A percentile compares a stretch with the other conserved stretches of the same genome.
Evolutionary conservation across 768 basidiomycete genomes (phyloP).

Genomic region (Russula sp.): DNA sequence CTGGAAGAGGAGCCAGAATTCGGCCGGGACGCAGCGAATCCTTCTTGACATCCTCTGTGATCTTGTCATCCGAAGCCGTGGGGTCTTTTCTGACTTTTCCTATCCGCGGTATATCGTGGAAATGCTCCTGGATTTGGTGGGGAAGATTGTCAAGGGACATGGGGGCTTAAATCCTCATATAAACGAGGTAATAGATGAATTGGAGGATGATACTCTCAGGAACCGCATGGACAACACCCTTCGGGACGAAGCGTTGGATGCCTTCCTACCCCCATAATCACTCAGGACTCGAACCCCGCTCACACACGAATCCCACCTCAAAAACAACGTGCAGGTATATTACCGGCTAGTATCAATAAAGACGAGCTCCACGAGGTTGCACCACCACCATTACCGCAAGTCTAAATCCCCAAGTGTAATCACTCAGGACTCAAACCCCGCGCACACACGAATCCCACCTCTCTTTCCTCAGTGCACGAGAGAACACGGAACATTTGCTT

Average conservation of each 20-base stretch:
- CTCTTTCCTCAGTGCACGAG: no score
- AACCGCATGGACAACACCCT: neutral
- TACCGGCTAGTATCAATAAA: no score
- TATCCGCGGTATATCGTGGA: conserved; percentile 3
- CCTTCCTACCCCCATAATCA: no score
- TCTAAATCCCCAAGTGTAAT: no score
- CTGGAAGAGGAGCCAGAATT: neutral
- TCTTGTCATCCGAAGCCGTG: conserved; percentile 8
- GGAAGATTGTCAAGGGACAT: neutral
- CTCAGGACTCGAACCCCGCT: no score
- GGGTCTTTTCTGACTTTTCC: neutral
- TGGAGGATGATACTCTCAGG: neutral
- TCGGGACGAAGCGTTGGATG: neutral
- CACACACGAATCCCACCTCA: no score
- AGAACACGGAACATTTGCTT: no score
- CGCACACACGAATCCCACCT: no score
- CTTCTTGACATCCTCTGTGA: conserved; percentile 14
- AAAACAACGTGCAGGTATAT: no score
- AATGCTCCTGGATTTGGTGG: neutral
- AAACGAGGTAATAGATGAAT: neutral
- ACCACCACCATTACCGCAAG: no score
- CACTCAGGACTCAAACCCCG: no score
- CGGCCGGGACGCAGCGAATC: neutral
- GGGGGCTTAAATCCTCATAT: neutral
- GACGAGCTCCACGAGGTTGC: no score